Base-by-base conservation (phyloP, 1,284 basidiomycete species). In the Trichosporon asahii region DNA sequence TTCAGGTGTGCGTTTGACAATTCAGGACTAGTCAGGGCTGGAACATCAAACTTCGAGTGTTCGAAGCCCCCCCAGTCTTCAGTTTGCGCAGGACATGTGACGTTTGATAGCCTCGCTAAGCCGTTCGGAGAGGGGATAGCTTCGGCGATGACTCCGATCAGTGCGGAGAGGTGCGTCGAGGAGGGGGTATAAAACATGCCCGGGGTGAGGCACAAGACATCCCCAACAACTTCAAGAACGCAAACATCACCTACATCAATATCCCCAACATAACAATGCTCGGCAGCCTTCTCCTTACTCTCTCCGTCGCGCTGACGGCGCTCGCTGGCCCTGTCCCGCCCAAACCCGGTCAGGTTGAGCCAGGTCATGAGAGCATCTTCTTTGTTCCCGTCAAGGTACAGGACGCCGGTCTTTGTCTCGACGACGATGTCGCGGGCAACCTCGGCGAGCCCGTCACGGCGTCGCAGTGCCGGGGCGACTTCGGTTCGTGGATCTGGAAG, bases 351-450 rank as follows among this genome's bases (percentile, higher is more conserved):
- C 57, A 61, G n/a, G 27, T 27, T 18, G 27, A 61, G 29, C 57
- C 57, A 2, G 57, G 57, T 3, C 57, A 31, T 12, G 57, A 61
- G 57, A 61, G 29, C 57, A 33, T 61, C 57, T 61, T 61, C 57
- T 61, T 61, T n/a, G 57, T 61, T 31, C 57, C 57, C 57, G 57
- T 61, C 57, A 61, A 61, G 27, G 27, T 61, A 15, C 57, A 31
- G 57, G 57, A 33, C 29, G 29, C 57, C 29, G 23, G 23, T 3
- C 29, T 61, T 31, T 61, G 57, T 31, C n/a, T 61, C 29, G 57
- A 61, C 57, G 57, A 61, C 57, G 15, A 25, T 18, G 57, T 33
- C 18, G 29, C 29, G 29, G 57, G 57, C 12, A 18, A 18, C 14
- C 18, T 25, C 57, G 57, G 57, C 57, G 29, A 61, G 21, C 15